These are phyloP conservation scores for Carpinus viminea DNA, from an alignment of 306 rosid species.

Conservation along the genomic window DNA sequence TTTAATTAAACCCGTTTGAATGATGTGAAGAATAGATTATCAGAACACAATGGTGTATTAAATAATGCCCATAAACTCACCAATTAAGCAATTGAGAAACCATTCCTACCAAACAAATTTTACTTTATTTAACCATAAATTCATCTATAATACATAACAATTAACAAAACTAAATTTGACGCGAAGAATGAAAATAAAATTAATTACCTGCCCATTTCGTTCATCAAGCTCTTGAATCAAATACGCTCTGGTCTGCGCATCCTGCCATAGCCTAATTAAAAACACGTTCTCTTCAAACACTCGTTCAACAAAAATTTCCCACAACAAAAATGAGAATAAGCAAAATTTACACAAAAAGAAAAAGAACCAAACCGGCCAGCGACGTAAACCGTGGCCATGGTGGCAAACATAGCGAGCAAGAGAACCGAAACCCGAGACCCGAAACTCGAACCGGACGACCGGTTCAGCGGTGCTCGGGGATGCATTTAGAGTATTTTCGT, in stretches of 20 bases:
- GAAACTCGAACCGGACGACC: conserved; percentile 51
- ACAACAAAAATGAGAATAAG: neutral
- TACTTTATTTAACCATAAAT: neutral
- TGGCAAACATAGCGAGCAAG: conserved; percentile 49
- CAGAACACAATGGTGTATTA: neutral
- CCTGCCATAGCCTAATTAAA: conserved; percentile 62
- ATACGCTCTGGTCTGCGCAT: conserved; percentile 56
- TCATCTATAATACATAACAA: neutral
- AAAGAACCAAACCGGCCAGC: conserved; percentile 60
- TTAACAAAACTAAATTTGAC: neutral
- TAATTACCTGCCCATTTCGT: conserved; percentile 48
- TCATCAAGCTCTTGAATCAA: conserved; percentile 51
- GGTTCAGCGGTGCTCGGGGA: conserved; percentile 56
- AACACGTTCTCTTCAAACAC: neutral
- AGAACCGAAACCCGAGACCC: too few species aligned
- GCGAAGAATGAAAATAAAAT: neutral
- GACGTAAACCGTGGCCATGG: conserved; percentile 73
- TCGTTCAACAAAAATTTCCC: neutral
- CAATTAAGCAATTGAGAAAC: neutral
- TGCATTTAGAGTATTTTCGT: conserved; percentile 40
- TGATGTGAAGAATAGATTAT: neutral
- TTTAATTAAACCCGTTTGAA: neutral
- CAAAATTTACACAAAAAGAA: neutral
- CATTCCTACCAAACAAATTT: neutral
- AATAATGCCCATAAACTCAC: neutral